Conservation (phyloP, 2,329 filamentous ascomycete genomes). For the Fonsecaea erecta region DNA sequence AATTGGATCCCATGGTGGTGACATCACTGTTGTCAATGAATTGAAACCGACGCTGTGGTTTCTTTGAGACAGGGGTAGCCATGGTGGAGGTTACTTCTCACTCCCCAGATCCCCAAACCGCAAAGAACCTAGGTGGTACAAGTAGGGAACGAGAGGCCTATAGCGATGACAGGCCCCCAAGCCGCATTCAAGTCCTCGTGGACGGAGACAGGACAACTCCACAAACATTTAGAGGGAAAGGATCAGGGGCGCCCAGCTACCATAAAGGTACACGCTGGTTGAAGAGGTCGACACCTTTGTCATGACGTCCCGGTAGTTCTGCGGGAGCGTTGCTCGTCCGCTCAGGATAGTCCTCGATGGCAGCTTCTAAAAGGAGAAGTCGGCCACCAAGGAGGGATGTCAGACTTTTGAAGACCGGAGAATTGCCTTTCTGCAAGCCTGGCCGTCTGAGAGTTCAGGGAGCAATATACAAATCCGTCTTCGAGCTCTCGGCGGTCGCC, state of each 20-base stretch:
- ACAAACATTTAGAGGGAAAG: constrained; percentile 4
- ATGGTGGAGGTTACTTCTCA: neutral
- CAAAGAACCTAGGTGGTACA: neutral
- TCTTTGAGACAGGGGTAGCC: constrained; percentile 15
- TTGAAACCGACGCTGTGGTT: constrained; percentile 42
- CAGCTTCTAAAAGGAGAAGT: neutral
- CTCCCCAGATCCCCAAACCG: neutral
- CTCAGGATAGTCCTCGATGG: neutral
- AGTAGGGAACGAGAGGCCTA: constrained; percentile 1
- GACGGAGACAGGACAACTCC: neutral
- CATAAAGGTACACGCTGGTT: neutral
- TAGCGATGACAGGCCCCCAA: neutral
- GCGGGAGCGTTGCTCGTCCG: neutral
- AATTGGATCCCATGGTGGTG: constrained; percentile 41
- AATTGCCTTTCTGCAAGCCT: constrained; percentile 7
- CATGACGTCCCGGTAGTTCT: neutral
- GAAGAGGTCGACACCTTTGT: neutral
- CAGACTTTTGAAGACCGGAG: constrained; percentile 7
- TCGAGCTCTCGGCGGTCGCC: neutral
- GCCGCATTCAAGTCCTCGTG: neutral
- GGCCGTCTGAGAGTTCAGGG: neutral
- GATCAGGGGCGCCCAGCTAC: neutral
- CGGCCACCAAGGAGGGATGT: neutral
- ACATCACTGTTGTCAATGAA: constrained; percentile 49
- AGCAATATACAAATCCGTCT: constrained; percentile 9